A percentile compares a stretch with the other conserved stretches of the same genome.
Evolutionary conservation across 139 green algal species (phyloP).

Genomic region (Picochlorum costavermella): DNA sequence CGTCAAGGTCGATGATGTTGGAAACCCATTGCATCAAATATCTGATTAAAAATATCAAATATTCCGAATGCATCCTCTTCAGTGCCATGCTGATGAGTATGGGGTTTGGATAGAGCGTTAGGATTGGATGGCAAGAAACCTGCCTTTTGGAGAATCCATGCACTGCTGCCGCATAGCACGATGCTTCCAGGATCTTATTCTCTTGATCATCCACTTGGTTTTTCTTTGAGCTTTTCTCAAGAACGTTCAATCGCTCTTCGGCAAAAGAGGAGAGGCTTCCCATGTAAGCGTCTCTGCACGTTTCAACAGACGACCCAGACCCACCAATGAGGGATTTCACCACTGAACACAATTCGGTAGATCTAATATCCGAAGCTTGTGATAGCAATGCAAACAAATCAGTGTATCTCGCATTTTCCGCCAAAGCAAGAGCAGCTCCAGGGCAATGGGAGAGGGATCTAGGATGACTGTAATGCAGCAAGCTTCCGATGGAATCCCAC

Average conservation of each 20-base stretch:
- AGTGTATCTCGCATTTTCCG: slow-evolving; percentile 5
- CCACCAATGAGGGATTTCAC: slow-evolving; percentile 9
- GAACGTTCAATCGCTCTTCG: no score
- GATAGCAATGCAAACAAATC: slow-evolving; percentile 10
- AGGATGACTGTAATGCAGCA: slow-evolving; percentile 14
- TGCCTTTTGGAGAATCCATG: slow-evolving; percentile 6
- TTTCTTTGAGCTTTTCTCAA: background rate
- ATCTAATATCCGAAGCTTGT: background rate
- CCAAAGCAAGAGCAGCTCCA: slow-evolving; percentile 7
- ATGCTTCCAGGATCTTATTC: background rate
- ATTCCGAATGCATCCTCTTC: background rate
- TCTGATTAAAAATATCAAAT: slow-evolving; percentile 15
- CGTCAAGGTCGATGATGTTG: slow-evolving; percentile 11
- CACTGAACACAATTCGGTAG: slow-evolving; percentile 10
- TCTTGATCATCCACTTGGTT: background rate
- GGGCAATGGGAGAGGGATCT: slow-evolving; percentile 11
- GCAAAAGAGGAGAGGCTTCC: no score
- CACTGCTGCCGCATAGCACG: slow-evolving; percentile 1
- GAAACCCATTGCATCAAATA: slow-evolving; percentile 16
- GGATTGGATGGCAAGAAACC: slow-evolving; percentile 15
- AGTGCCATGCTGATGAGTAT: slow-evolving; percentile 9
- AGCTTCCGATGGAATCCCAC: slow-evolving; percentile 8
- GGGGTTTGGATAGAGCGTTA: background rate
- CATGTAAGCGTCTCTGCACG: no score
- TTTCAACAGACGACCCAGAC: no score